Conservation (phyloP, 2,329 filamentous ascomycete genomes). For the Colletotrichum sp. region DNA sequence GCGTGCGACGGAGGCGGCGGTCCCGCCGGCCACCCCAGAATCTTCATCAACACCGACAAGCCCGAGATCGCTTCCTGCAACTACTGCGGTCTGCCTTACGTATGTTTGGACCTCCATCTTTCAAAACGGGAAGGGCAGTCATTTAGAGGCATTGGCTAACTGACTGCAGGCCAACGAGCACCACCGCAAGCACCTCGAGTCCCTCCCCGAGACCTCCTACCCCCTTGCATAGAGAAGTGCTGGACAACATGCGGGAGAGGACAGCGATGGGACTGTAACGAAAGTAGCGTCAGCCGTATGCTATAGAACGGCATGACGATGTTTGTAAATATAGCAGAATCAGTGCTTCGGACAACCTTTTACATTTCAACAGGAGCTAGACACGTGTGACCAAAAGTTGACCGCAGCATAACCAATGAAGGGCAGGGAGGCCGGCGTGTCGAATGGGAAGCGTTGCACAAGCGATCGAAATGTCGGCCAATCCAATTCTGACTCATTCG, state of each 20-base stretch:
- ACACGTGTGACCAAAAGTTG: not conserved
- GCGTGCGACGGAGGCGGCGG: slow-evolving; percentile 93
- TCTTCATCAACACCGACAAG: slow-evolving; percentile 99
- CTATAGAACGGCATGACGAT: not conserved
- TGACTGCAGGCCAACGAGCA: slow-evolving; percentile 80
- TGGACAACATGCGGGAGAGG: not conserved
- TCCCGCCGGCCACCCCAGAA: slow-evolving; percentile 84
- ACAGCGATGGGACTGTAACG: not conserved
- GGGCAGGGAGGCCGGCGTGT: rapidly evolving
- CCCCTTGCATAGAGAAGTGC: slow-evolving; percentile 63
- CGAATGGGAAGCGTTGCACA: not conserved
- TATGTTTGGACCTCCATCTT: slow-evolving; percentile 54
- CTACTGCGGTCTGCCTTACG: slow-evolving; percentile 94
- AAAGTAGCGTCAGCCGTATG: not conserved
- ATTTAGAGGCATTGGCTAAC: not conserved
- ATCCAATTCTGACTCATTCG: not conserved
- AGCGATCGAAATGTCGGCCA: not conserved
- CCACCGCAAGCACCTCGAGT: slow-evolving; percentile 82
- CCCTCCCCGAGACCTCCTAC: slow-evolving; percentile 80
- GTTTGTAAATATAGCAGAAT: slow-evolving; percentile 22
- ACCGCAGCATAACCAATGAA: not conserved
- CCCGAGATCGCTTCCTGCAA: slow-evolving; percentile 88
- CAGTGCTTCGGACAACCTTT: slow-evolving; percentile 10
- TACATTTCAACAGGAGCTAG: not conserved
- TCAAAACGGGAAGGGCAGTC: not conserved